Evolutionary conservation across 768 basidiomycete species (phyloP).

Genomic region (Trametes sanguinea): DNA sequence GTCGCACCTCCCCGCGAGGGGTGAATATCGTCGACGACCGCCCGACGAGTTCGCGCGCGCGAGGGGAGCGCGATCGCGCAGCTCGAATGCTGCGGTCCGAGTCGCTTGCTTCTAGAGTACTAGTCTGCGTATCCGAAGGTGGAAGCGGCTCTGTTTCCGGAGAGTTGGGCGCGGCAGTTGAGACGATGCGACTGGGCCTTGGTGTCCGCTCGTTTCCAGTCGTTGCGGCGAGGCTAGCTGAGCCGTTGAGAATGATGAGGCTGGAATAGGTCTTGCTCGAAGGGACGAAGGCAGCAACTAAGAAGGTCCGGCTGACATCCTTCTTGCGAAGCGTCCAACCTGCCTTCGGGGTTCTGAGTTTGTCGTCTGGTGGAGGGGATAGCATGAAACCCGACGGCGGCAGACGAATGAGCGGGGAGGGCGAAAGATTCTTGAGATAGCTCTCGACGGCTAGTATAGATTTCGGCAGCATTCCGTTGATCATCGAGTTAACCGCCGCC

Average conservation of each 20-base stretch:
- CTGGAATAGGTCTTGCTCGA: conserved; percentile 53
- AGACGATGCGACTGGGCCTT: conserved; percentile 41
- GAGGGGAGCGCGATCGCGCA: conserved; percentile 35
- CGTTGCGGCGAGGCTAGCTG: conserved; percentile 23
- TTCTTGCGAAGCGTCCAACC: conserved; percentile 61
- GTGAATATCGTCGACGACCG: conserved; percentile 58
- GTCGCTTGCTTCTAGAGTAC: conserved; percentile 8
- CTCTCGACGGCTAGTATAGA: conserved; percentile 74
- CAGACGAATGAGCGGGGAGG: conserved; percentile 66
- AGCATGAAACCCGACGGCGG: conserved; percentile 67
- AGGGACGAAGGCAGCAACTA: conserved; percentile 56
- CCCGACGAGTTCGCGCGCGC: conserved; percentile 30
- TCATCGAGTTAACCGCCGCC: conserved; percentile 79
- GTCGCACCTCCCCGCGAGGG: conserved; percentile 58
- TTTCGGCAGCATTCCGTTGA: conserved; percentile 76
- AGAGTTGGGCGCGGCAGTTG: not conserved
- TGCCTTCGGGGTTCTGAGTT: conserved; percentile 39
- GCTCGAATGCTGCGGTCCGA: conserved; percentile 24
- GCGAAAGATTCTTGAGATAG: conserved; percentile 64
- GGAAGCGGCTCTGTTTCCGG: not conserved
- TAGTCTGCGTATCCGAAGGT: conserved; percentile 4
- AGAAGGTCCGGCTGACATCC: conserved; percentile 58
- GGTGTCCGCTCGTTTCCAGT: conserved; percentile 41
- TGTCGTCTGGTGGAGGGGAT: conserved; percentile 53
- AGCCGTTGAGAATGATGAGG: conserved; percentile 47